Conservation (phyloP, 129 eudicot species). For the Dittrichia graveolens region DNA sequence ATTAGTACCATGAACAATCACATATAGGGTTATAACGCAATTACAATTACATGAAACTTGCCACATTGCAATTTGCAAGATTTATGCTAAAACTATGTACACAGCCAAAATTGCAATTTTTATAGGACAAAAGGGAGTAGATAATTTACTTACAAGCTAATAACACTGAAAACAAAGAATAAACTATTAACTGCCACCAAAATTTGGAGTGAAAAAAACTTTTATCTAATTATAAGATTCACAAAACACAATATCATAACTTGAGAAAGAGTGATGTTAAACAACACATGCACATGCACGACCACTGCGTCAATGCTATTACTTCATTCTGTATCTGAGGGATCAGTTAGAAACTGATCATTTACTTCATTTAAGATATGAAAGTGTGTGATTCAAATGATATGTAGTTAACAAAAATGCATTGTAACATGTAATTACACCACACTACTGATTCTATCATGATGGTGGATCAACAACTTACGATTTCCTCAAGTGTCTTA, state of each 20-base stretch:
- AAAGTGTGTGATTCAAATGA: neutral
- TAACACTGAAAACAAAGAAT: neutral
- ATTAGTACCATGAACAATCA: no score
- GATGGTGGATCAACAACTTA: constrained; percentile 40
- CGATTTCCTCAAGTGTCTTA: constrained; percentile 82
- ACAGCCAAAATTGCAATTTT: neutral
- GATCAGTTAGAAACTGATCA: neutral
- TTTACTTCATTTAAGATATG: neutral
- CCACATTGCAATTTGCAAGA: no score
- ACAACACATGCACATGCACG: neutral
- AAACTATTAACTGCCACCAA: neutral
- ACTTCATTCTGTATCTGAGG: neutral
- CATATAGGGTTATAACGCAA: no score
- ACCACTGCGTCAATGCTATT: neutral
- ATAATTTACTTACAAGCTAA: neutral
- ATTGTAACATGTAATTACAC: neutral
- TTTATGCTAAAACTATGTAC: neutral
- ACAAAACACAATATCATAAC: neutral
- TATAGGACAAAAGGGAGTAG: neutral
- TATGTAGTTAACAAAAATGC: neutral
- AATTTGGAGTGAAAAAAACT: neutral
- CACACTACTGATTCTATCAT: constrained; percentile 4
- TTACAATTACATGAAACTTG: no score
- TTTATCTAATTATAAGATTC: constrained; percentile 1
- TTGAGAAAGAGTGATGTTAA: neutral